Evolutionary conservation across 1,284 basidiomycete species (phyloP).

Genomic region (Tetrapyrgos nigripes): DNA sequence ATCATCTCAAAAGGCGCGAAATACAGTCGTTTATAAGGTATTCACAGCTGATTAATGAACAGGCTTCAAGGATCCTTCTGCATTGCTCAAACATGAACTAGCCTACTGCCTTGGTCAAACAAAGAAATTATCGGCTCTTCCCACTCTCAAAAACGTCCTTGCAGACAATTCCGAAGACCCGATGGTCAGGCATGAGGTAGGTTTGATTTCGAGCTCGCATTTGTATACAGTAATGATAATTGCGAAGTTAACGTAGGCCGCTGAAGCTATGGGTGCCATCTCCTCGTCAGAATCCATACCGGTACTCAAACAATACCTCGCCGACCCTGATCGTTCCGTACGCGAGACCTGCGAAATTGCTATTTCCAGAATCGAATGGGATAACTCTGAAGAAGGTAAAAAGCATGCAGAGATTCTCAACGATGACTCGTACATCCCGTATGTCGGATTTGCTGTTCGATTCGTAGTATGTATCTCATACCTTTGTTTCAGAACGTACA

Average conservation of each 20-base stretch:
- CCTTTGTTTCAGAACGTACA: constrained; percentile 57
- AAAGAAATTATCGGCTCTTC: constrained; percentile 76
- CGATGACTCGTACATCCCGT: constrained; percentile 46
- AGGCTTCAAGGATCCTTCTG: constrained; percentile 91
- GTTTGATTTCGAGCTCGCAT: constrained; percentile 20
- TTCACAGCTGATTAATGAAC: constrained; percentile 13
- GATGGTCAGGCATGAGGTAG: constrained; percentile 97
- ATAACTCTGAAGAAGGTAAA: constrained; percentile 78
- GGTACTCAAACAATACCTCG: constrained; percentile 76
- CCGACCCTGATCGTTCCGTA: constrained; percentile 82
- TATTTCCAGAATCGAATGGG: constrained; percentile 94
- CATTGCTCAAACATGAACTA: constrained; percentile 95
- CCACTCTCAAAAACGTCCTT: constrained; percentile 82
- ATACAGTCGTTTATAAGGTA: constrained; percentile 8
- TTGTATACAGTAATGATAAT: constrained; percentile 12
- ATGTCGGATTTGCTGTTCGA: constrained; percentile 22
- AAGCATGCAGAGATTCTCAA: constrained; percentile 45
- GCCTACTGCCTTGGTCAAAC: constrained; percentile 98
- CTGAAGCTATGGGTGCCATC: constrained; percentile 98
- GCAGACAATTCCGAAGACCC: constrained; percentile 79
- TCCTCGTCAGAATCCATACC: constrained; percentile 73
- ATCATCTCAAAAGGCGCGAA: constrained; percentile 85
- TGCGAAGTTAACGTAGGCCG: constrained; percentile 65
- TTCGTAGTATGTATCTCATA: neutral
- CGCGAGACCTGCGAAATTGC: constrained; percentile 99